Conservation (phyloP, 345 rosid genomes). For the Sonneratia caseolaris region DNA sequence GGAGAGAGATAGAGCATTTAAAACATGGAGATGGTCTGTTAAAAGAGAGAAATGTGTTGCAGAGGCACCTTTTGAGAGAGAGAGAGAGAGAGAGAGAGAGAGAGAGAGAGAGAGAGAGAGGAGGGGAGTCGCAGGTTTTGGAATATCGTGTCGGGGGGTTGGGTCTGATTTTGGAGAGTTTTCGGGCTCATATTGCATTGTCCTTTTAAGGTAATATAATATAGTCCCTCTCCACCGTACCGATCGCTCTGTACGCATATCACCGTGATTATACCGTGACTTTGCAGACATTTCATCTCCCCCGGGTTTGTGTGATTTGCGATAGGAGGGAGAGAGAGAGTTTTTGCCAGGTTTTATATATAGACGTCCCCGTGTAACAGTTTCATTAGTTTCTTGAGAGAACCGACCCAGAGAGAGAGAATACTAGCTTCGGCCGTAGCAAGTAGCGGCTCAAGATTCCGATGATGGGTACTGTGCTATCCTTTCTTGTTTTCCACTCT, state of each 20-base stretch:
- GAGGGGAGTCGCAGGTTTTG: constrained; percentile 46
- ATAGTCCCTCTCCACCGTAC: background rate
- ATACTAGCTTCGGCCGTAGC: background rate
- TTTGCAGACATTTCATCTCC: constrained; percentile 14
- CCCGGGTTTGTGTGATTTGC: background rate
- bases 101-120: background rate
- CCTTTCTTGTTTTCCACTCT: background rate
- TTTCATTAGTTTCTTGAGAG: constrained; percentile 15
- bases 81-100: background rate
- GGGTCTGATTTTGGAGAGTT: constrained; percentile 21
- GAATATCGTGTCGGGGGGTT: constrained; percentile 56
- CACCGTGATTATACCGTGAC: background rate
- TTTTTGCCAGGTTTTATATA: constrained; percentile 2
- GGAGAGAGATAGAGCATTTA: background rate
- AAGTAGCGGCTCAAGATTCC: background rate
- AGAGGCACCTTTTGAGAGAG: background rate
- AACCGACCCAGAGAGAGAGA: constrained; percentile 7
- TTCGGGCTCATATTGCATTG: background rate
- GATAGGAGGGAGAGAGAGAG: background rate
- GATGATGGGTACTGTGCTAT: constrained; percentile 3
- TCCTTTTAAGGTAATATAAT: background rate
- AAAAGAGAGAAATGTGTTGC: background rate
- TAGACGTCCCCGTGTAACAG: constrained; percentile 3
- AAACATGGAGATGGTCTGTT: background rate
- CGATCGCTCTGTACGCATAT: background rate